phyloP scores from a whole-genome alignment of 164 flowering plant genomes.

The Stephania yunnanensis region DNA sequence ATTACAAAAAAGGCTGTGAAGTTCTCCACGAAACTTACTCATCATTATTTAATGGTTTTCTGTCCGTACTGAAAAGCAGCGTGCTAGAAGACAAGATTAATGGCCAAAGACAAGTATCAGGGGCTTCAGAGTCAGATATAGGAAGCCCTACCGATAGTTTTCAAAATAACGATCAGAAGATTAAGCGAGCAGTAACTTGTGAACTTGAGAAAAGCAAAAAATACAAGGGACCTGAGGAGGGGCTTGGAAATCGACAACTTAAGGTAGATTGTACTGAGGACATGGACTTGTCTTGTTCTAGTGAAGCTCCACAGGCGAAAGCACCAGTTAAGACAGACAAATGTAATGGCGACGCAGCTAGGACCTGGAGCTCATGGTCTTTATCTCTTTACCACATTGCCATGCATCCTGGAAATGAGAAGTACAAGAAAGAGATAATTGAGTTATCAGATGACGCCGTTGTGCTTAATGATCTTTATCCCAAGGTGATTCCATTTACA shows the following conservation, averaged over 20 bases:
- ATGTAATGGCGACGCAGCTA: slow-evolving; percentile 18
- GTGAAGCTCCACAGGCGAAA: slow-evolving; percentile 14
- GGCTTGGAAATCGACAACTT: slow-evolving; percentile 8
- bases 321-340: slow-evolving; percentile 16
- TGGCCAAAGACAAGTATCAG: slow-evolving; percentile 4
- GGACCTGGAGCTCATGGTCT: slow-evolving; percentile 79
- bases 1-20: slow-evolving; percentile 66
- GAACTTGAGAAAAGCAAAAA: slow-evolving; percentile 51
- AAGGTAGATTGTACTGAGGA: slow-evolving; percentile 9
- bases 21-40: slow-evolving; percentile 72
- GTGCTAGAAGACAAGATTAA: slow-evolving; percentile 13
- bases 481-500: slow-evolving; percentile 45
- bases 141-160: slow-evolving; percentile 13
- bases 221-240: slow-evolving; percentile 41
- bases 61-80: slow-evolving; percentile 33
- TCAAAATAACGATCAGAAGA: slow-evolving; percentile 32
- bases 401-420: slow-evolving; percentile 68
- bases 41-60: slow-evolving; percentile 76
- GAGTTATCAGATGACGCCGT: slow-evolving; percentile 61
- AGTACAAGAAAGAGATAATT: slow-evolving; percentile 43
- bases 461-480: slow-evolving; percentile 74
- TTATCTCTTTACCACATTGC: slow-evolving; percentile 65
- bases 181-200: slow-evolving; percentile 37
- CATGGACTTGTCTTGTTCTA: not conserved
- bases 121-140: slow-evolving; percentile 17